Percentiles rank a stretch among this genome's conserved stretches.
Conservation (phyloP, 2,329 filamentous ascomycete species). For the Erysiphe pisi region DNA sequence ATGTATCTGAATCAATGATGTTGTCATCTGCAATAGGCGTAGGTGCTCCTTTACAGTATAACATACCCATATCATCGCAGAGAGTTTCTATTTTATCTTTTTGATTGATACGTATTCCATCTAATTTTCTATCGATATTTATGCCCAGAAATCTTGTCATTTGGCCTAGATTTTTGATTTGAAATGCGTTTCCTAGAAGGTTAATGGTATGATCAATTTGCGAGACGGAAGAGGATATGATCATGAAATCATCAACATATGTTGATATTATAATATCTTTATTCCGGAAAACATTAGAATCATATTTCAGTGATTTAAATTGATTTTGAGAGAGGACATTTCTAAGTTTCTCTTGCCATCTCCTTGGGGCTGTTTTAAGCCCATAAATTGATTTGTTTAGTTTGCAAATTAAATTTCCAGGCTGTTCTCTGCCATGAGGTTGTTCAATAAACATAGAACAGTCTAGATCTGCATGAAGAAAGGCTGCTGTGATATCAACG, state of each 20-base stretch:
- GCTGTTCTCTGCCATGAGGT: background rate
- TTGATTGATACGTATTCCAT: background rate
- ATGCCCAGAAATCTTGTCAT: background rate
- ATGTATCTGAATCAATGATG: background rate
- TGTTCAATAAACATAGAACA: background rate
- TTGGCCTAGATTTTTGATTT: background rate
- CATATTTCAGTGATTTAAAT: background rate
- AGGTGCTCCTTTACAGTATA: background rate
- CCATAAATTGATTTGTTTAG: conserved; percentile 4
- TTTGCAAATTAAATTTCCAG: conserved; percentile 8
- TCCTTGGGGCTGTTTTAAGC: background rate
- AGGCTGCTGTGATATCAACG: conserved; percentile 4
- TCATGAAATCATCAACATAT: conserved; percentile 13
- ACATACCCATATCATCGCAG: background rate
- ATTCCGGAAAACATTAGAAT: background rate
- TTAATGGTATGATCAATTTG: background rate
- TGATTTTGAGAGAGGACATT: background rate
- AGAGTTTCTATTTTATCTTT: background rate
- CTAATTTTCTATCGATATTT: background rate
- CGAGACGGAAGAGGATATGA: background rate
- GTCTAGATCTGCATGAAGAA: background rate
- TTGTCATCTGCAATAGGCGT: background rate
- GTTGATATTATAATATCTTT: background rate
- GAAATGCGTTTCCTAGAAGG: background rate
- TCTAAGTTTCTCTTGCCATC: background rate